Evolutionary conservation across 2,329 filamentous ascomycete species (phyloP).

Genomic region (Zelopaecilomyces penicillatus): DNA sequence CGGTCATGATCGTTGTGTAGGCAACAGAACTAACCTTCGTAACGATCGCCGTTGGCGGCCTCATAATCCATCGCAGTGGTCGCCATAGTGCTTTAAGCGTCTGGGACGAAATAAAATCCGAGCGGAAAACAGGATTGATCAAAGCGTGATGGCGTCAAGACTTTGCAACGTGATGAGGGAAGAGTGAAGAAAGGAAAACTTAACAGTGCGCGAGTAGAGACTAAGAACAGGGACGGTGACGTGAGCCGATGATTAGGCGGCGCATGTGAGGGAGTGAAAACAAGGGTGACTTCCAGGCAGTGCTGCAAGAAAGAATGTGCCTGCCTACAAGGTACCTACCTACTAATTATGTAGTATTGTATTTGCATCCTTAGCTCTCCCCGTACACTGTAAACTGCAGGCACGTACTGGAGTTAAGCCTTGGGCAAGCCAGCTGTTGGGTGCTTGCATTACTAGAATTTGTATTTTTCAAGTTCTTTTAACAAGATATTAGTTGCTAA

Average conservation of each 20-base stretch:
- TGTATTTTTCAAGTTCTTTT: no score
- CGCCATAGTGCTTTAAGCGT: constrained; percentile 37
- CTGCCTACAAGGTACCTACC: no score
- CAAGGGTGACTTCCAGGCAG: constrained; percentile 5
- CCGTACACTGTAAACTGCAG: no score
- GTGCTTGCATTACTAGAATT: no score
- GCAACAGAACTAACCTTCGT: constrained; percentile 46
- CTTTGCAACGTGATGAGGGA: constrained; percentile 1
- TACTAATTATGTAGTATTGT: no score
- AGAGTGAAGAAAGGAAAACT: constrained; percentile 4
- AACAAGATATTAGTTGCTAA: no score
- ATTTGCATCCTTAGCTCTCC: no score
- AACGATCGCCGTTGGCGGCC: constrained; percentile 57
- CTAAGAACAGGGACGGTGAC: constrained; percentile 12
- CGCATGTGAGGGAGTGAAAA: constrained; percentile 13
- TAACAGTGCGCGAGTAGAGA: constrained; percentile 1
- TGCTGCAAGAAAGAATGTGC: neutral
- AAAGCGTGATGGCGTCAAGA: constrained; percentile 6
- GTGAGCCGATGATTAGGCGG: constrained; percentile 19
- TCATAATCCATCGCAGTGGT: constrained; percentile 65
- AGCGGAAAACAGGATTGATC: constrained; percentile 2
- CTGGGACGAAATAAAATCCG: constrained; percentile 8
- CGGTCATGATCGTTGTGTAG: constrained; percentile 2
- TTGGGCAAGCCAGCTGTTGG: no score
- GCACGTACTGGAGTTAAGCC: no score